Evolutionary conservation across 1,284 basidiomycete species (phyloP).

Genomic region (Tausonia pullulans): DNA sequence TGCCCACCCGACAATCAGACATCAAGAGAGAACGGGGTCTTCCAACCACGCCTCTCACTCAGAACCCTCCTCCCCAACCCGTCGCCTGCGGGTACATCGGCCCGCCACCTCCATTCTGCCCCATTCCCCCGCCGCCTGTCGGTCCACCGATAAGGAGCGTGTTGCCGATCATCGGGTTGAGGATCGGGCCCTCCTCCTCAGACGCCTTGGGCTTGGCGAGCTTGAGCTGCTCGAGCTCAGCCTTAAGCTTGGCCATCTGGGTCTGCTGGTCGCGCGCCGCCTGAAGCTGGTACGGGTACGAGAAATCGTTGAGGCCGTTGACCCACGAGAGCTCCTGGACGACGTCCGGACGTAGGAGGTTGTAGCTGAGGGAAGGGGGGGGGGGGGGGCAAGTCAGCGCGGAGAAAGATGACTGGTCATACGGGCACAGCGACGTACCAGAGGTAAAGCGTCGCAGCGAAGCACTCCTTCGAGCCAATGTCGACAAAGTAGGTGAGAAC

Average conservation of each 20-base stretch:
- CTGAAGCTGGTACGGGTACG: slow-evolving; percentile 90
- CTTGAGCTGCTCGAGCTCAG: slow-evolving; percentile 16
- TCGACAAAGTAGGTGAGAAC: slow-evolving; percentile 87
- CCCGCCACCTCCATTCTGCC: background rate
- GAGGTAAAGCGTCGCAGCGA: slow-evolving; percentile 76
- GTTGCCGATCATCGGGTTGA: slow-evolving; percentile 10
- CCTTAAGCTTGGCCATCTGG: slow-evolving; percentile 18
- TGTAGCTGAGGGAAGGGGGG: slow-evolving; percentile 44
- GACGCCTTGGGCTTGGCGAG: slow-evolving; percentile 9
- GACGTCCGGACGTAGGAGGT: slow-evolving; percentile 78
- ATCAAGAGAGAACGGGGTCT: no score
- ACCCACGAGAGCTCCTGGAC: slow-evolving; percentile 94
- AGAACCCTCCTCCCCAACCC: slow-evolving; percentile 15
- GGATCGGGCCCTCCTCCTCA: slow-evolving; percentile 17
- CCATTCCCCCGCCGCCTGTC: background rate
- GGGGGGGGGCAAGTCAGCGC: slow-evolving; percentile 8
- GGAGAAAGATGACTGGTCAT: background rate
- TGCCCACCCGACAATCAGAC: no score
- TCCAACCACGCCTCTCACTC: background rate
- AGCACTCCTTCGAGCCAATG: slow-evolving; percentile 97
- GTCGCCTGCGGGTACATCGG: slow-evolving; percentile 5
- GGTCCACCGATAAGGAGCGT: slow-evolving; percentile 9
- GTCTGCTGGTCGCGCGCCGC: slow-evolving; percentile 47
- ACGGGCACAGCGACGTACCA: slow-evolving; percentile 36
- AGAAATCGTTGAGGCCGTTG: slow-evolving; percentile 87